A percentile compares a stretch with the other conserved stretches of the same genome.
Conservation (phyloP, 2,329 filamentous ascomycete species). For the Cladosporium sp. region DNA sequence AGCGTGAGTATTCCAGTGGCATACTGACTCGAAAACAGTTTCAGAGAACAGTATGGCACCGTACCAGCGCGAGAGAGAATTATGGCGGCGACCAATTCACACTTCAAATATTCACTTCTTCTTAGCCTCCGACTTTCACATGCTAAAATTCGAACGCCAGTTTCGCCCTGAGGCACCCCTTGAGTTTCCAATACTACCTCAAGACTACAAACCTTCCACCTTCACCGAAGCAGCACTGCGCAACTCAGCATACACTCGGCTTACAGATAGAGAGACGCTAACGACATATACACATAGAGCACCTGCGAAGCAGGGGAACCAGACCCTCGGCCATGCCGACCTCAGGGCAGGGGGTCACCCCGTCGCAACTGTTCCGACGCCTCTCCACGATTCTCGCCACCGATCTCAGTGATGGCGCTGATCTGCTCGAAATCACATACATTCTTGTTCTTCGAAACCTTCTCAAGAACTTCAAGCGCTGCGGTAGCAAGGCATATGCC, state of each 20-base stretch:
- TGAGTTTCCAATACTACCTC: background rate
- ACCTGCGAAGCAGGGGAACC: no score
- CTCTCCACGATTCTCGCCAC: background rate
- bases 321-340: background rate
- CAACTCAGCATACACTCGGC: background rate
- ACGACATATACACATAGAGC: no score
- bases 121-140: background rate
- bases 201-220: background rate
- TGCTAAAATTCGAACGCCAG: background rate
- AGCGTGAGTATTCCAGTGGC: background rate
- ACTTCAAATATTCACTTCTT: background rate
- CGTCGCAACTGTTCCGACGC: background rate
- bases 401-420: background rate
- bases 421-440: background rate
- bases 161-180: background rate
- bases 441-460: background rate
- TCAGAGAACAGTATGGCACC: background rate
- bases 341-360: background rate
- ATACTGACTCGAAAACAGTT: background rate
- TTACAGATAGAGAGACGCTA: background rate
- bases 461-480: background rate
- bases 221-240: background rate
- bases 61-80: background rate
- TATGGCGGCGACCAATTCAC: background rate
- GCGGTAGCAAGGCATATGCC: background rate